These are phyloP conservation scores for Chimonanthus praecox DNA, from an alignment of 164 flowering plant species.

Conservation along the genomic window DNA sequence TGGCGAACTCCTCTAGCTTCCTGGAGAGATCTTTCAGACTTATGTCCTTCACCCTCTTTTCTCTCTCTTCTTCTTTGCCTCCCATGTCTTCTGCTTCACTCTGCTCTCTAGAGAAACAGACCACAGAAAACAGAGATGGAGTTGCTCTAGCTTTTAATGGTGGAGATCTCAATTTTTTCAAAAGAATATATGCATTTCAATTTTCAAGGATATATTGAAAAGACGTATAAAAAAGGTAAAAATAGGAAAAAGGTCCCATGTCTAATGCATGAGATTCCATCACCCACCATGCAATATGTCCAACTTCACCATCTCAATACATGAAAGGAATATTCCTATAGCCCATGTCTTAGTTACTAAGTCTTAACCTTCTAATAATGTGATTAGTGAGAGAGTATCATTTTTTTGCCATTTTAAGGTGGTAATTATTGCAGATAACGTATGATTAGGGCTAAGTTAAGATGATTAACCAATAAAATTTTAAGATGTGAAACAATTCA, in stretches of 20 bases:
- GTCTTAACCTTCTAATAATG: too few relatives aligned
- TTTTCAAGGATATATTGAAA: not conserved
- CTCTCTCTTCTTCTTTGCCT: conserved; percentile 2
- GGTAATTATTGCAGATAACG: too few relatives aligned
- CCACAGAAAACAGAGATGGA: not conserved
- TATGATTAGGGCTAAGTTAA: too few relatives aligned
- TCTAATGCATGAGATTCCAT: conserved; percentile 2
- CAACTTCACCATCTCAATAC: not conserved
- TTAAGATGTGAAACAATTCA: too few relatives aligned
- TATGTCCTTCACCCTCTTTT: conserved; percentile 20
- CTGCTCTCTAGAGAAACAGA: not conserved
- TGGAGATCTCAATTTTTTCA: not conserved
- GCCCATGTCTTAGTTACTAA: too few relatives aligned
- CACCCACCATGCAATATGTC: conserved; percentile 2
- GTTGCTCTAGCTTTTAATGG: conserved; percentile 6
- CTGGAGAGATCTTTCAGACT: conserved; percentile 28
- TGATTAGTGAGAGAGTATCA: too few relatives aligned
- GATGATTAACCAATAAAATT: too few relatives aligned
- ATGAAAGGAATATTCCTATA: not conserved
- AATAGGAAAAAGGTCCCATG: not conserved
- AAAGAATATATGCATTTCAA: conserved; percentile 3
- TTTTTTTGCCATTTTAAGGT: too few relatives aligned
- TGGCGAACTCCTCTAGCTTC: too few relatives aligned
- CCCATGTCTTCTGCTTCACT: conserved; percentile 13
- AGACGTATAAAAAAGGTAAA: not conserved